These are phyloP conservation scores for Bipolaris sorokiniana DNA, from an alignment of 2,329 filamentous ascomycete genomes.

Conservation along the genomic window DNA sequence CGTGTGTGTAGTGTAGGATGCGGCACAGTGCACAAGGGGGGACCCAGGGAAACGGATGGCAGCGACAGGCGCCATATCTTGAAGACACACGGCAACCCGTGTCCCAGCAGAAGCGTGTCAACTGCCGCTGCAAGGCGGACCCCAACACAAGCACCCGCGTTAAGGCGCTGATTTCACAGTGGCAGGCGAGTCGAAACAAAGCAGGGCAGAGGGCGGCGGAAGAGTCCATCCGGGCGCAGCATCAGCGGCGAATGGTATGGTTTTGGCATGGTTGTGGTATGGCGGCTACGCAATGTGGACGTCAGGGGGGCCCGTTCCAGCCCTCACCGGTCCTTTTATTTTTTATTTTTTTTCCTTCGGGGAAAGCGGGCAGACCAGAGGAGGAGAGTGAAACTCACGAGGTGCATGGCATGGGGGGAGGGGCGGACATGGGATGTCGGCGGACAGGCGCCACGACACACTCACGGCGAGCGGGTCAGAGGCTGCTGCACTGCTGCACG, in stretches of 20 bases:
- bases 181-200: constrained; percentile 2
- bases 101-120: background rate
- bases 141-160: background rate
- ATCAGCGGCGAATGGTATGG: background rate
- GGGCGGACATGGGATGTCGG: too few relatives aligned
- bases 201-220: constrained; percentile 5
- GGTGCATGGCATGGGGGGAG: constrained; percentile 11
- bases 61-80: background rate
- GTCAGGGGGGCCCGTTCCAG: constrained; percentile 15
- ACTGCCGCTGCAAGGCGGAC: background rate
- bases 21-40: background rate
- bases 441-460: constrained; percentile 9
- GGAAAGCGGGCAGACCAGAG: background rate
- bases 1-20: too few relatives aligned
- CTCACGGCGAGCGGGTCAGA: constrained; percentile 3
- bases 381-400: constrained; percentile 22
- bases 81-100: background rate
- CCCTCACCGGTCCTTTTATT: constrained; percentile 7
- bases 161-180: background rate
- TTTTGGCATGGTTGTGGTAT: background rate
- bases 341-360: background rate
- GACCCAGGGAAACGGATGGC: background rate
- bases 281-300: constrained; percentile 6
- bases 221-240: constrained; percentile 8
- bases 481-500: constrained; percentile 6